Conservation (phyloP, 225 moss, liverwort and hornwort species). For the Pseudisothecium myosuroides region DNA sequence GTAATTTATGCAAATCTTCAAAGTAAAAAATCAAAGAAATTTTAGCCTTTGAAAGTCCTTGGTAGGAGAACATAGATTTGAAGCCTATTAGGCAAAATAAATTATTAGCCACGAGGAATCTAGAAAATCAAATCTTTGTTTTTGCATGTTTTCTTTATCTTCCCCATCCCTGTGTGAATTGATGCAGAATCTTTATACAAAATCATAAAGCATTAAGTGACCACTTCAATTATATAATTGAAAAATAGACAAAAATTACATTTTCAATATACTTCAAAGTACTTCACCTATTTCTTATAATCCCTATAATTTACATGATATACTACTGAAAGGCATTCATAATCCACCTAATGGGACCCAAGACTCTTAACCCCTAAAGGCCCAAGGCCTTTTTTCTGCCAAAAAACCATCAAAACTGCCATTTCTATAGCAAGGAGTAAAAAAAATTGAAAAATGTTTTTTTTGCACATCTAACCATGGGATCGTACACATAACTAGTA, state of each 20-base stretch:
- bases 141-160: background rate
- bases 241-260: background rate
- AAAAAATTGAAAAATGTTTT: no score
- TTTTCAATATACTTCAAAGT: background rate
- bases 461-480: no score
- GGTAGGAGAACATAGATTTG: background rate
- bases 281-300: background rate
- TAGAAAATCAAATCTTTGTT: background rate
- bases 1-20: background rate
- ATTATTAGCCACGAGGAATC: fast-evolving
- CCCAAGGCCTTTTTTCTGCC: no score
- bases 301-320: background rate
- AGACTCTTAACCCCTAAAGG: no score
- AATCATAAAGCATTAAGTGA: no score
- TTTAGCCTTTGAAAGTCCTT: background rate
- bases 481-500: no score
- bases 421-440: no score
- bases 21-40: background rate
- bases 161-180: fast-evolving
- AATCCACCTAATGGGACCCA: fast-evolving
- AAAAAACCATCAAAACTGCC: no score
- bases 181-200: background rate
- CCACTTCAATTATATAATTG: background rate
- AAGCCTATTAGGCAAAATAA: background rate
- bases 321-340: background rate